Percentiles rank a stretch among this genome's conserved stretches.
phyloP scores from a whole-genome alignment of 257 asterid species.

The Euphrasia confusa region DNA sequence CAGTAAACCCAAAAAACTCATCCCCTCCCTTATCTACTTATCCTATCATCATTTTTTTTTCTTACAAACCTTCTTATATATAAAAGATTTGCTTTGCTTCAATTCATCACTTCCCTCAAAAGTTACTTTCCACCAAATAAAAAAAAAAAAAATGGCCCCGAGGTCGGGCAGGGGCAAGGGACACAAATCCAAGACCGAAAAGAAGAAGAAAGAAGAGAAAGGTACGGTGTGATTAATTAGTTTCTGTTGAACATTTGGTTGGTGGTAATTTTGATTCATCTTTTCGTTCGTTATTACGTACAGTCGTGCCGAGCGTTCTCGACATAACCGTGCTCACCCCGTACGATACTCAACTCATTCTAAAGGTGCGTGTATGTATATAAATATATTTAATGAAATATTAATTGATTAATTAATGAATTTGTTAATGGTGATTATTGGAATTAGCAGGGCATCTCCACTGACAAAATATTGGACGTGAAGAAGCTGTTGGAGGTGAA shows the following conservation, averaged over 20 bases:
- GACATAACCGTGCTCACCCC: slow-evolving; percentile 80
- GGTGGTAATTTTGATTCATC: too few relatives aligned
- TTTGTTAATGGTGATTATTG: too few relatives aligned
- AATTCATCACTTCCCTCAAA: slow-evolving; percentile 21
- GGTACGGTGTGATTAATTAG: slow-evolving; percentile 33
- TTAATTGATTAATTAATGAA: too few relatives aligned
- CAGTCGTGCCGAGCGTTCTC: slow-evolving; percentile 81
- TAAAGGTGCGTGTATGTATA: slow-evolving; percentile 42
- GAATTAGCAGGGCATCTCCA: slow-evolving; percentile 74
- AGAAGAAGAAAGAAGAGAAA: slow-evolving; percentile 95
- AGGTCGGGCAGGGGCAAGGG: slow-evolving; percentile 87
- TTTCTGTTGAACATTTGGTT: too few relatives aligned
- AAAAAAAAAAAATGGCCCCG: slow-evolving; percentile 63
- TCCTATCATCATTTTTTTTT: background rate
- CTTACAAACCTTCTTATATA: background rate
- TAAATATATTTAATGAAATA: too few relatives aligned
- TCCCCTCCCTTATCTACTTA: slow-evolving; percentile 59
- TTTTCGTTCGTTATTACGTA: background rate
- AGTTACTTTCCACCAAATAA: background rate
- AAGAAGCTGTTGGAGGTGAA: slow-evolving; percentile 69
- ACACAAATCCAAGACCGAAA: slow-evolving; percentile 63
- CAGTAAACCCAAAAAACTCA: slow-evolving; percentile 25
- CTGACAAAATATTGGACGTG: slow-evolving; percentile 93
- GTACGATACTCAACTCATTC: slow-evolving; percentile 70
- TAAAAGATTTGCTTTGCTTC: background rate